These are phyloP conservation scores for Rusavskia elegans DNA, from an alignment of 495 filamentous ascomycete species.

Conservation along the genomic window DNA sequence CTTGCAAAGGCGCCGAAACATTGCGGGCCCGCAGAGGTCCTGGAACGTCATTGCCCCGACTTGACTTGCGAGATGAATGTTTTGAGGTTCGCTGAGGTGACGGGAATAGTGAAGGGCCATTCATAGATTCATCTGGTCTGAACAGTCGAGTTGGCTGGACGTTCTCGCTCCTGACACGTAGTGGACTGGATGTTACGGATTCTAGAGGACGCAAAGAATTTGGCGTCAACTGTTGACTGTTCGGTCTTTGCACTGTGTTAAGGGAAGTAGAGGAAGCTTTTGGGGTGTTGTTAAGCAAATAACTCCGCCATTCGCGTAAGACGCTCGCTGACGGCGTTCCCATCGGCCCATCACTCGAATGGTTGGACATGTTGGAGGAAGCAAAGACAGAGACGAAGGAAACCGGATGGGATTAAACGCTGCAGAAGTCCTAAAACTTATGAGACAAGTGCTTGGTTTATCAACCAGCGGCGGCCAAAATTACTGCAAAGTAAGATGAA, in stretches of 20 bases:
- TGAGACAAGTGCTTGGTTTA: no score
- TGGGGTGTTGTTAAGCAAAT: background rate
- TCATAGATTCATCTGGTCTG: background rate
- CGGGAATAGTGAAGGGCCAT: background rate
- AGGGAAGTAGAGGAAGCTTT: conserved; percentile 4
- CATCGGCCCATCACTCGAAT: background rate
- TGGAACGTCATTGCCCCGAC: background rate
- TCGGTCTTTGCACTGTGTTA: conserved; percentile 5
- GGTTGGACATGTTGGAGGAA: background rate
- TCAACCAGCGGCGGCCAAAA: background rate
- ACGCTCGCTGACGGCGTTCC: background rate
- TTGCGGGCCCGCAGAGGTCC: background rate
- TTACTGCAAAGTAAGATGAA: background rate
- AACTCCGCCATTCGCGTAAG: background rate
- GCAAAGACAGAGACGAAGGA: no score
- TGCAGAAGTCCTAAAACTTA: background rate
- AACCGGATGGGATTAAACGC: no score
- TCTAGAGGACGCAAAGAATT: conserved; percentile 1
- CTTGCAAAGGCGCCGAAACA: conserved; percentile 1
- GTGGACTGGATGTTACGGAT: background rate
- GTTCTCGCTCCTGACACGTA: conserved; percentile 7
- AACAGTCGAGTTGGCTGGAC: background rate
- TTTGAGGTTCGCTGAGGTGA: background rate
- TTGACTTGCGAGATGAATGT: conserved; percentile 3
- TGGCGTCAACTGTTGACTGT: background rate